Evolutionary conservation across 805 yeast genomes (phyloP).

Genomic region (Candida nonsorbophila): DNA sequence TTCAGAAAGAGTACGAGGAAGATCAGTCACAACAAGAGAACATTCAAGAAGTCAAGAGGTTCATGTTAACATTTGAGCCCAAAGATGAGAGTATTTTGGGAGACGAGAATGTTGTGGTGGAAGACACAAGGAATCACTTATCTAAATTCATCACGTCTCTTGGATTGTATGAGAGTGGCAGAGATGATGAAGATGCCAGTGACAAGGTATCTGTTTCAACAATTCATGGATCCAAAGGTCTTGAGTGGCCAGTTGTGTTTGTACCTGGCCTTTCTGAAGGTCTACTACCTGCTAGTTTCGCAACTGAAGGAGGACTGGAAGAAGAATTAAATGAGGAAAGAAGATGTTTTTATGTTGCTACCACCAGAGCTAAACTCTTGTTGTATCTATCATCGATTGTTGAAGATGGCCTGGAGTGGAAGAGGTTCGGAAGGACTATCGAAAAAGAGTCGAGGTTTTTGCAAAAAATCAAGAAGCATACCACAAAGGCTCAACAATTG

Average conservation of each 20-base stretch:
- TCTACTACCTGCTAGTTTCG: conserved; percentile 55
- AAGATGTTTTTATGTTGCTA: conserved; percentile 81
- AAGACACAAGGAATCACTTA: conserved; percentile 13
- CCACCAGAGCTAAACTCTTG: conserved; percentile 70
- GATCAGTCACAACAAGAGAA: conserved; percentile 29
- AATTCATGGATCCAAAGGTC: conserved; percentile 88
- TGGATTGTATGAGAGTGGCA: conserved; percentile 26
- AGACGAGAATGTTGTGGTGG: conserved; percentile 5
- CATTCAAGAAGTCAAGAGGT: conserved; percentile 33
- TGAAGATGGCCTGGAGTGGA: conserved; percentile 7
- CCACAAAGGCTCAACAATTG: conserved; percentile 11
- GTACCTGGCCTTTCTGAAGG: conserved; percentile 69
- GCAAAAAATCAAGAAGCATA: conserved; percentile 5
- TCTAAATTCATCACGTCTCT: conserved; percentile 25
- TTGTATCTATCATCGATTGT: conserved; percentile 39
- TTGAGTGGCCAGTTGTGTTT: conserved; percentile 93
- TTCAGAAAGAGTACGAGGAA: conserved; percentile 18
- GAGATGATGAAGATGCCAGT: conserved; percentile 14
- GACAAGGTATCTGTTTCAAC: conserved; percentile 55
- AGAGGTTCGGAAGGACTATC: conserved; percentile 16
- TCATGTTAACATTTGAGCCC: conserved; percentile 29
- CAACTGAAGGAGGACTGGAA: conserved; percentile 23
- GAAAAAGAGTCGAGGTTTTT: conserved; percentile 23
- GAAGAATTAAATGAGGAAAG: conserved; percentile 65
- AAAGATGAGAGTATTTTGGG: conserved; percentile 17